Evolutionary conservation across 2,329 filamentous ascomycete species (phyloP).

Genomic region (Clonostachys sp.): DNA sequence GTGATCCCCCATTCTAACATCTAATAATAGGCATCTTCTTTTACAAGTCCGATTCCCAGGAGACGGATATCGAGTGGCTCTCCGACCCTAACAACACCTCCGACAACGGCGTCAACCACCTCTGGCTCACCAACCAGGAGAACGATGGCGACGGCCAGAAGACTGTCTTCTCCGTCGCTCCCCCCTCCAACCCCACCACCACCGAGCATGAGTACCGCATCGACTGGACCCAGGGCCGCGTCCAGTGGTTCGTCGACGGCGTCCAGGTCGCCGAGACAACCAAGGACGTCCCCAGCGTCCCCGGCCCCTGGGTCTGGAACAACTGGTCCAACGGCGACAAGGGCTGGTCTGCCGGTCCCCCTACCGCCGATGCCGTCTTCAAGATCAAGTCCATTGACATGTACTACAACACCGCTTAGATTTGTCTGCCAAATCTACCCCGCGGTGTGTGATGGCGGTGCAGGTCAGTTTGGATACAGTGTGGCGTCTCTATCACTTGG

Average conservation of each 20-base stretch:
- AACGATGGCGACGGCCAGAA: conserved; percentile 6
- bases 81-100: conserved; percentile 16
- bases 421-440: too few species aligned
- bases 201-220: conserved; percentile 22
- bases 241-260: conserved; percentile 18
- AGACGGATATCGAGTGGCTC: conserved; percentile 24
- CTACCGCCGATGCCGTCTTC: conserved; percentile 16
- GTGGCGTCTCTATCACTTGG: too few species aligned
- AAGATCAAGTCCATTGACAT: conserved; percentile 20
- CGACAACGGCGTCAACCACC: conserved; percentile 13
- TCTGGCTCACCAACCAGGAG: conserved; percentile 24
- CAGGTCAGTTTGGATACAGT: too few species aligned
- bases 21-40: conserved; percentile 19
- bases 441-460: too few species aligned
- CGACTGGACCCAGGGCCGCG: conserved; percentile 17
- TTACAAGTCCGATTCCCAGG: conserved; percentile 16
- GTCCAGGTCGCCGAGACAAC: conserved; percentile 15
- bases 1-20: background rate
- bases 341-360: conserved; percentile 20
- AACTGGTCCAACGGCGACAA: conserved; percentile 23
- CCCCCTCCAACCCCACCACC: conserved; percentile 13
- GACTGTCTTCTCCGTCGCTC: background rate
- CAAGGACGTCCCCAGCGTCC: conserved; percentile 12
- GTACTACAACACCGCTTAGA: conserved; percentile 17
- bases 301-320: conserved; percentile 17